Evolutionary conservation across 805 yeast species (phyloP), one percentile per base, ranked within the genome.

Genomic region (Suhomyces kilbournensis): DNA sequence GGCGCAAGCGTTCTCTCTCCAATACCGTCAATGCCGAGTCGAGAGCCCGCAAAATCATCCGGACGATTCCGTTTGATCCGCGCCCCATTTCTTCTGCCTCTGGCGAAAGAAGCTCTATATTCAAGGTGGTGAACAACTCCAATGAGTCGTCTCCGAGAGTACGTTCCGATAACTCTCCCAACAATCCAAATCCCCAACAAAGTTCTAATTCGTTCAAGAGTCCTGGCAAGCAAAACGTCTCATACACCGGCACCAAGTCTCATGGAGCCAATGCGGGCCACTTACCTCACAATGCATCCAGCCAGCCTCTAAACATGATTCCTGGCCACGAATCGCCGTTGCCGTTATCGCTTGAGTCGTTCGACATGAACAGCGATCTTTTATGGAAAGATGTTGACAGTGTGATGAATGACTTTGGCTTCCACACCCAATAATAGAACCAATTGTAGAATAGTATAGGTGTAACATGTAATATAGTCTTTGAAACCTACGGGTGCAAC

Each of bases 321-420:
- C 26, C 25, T 9, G 32, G 43, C 7, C 48, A 46, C 7, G 48
- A 35, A 7, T 46, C 48, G 30, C 48, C 48, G 4, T 30, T 46
- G 22, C 48, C 48, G 14, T 22, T 46, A 7, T 46, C 48, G 8
- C 57, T 75, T 50, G 79, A 73, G 54, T 62, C 70, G 8, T 71
- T 79, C 67, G 82, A 77, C 38, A 56, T 70, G 53, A 83, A 80
- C 59, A 76, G 80, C 22, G 87, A 81, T 48, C 58, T 80, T 53
- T 71, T 84, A 20, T 85, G 87, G 91, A 87, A 85, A 62, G 96
- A 90, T 63, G 92, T 90, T 26, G 96, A 90, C 57, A 77, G 89
- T 46, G 88, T 90, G 53, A 89, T 90, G 96, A 89, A 88, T 63
- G 96, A 90, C 63, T 90, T 90, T 69, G 97, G 97, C 4, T 90